Percentiles rank a stretch among this genome's conserved stretches.
These are phyloP conservation scores for Lagerstroemia speciosa DNA, from an alignment of 345 rosid species.

Conservation along the genomic window DNA sequence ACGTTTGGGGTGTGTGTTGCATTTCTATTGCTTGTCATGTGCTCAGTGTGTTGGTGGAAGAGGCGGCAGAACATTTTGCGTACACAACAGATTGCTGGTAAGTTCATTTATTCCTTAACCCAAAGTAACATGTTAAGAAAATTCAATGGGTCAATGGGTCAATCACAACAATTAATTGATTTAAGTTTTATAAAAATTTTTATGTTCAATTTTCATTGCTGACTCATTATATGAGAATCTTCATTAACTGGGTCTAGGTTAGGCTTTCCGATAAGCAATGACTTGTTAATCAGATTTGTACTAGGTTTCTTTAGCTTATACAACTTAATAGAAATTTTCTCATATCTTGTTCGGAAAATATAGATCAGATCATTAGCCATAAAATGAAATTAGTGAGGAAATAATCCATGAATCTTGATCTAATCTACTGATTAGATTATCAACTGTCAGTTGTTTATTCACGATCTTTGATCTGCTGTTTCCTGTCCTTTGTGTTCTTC, in stretches of 20 bases:
- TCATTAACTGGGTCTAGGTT: background rate
- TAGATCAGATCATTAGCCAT: background rate
- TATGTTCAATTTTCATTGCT: background rate
- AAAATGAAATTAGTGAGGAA: background rate
- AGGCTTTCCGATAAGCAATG: too few species aligned
- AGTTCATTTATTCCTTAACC: conserved; percentile 10
- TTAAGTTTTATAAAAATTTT: background rate
- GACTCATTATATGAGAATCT: background rate
- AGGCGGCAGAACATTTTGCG: conserved; percentile 87
- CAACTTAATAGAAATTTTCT: background rate
- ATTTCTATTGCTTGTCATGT: conserved; percentile 46
- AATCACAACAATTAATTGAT: background rate
- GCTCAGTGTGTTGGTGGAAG: conserved; percentile 72
- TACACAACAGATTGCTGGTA: conserved; percentile 79
- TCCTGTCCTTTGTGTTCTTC: conserved; percentile 10
- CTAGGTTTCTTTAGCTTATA: background rate
- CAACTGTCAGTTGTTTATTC: background rate
- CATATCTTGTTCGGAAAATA: background rate
- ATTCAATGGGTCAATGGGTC: background rate
- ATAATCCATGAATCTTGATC: background rate
- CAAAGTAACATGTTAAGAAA: background rate
- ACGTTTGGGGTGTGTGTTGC: conserved; percentile 47
- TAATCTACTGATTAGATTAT: background rate
- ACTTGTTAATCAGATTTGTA: too few species aligned
- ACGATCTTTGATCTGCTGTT: background rate